These are phyloP conservation scores for Gnetum montanum DNA, from an alignment of 75 land plant species.

Conservation along the genomic window DNA sequence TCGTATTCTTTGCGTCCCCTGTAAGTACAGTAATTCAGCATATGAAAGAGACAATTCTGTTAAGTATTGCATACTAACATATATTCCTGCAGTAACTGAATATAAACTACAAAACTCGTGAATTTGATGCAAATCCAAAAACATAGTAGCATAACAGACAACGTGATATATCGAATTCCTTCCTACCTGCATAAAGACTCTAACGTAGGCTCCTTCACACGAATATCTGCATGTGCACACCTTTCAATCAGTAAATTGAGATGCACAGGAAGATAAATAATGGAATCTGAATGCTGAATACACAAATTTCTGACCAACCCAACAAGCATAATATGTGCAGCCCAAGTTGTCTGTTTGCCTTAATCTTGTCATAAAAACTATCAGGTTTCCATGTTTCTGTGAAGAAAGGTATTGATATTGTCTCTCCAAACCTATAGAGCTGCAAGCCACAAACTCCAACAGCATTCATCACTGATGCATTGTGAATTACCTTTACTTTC, in stretches of 20 bases:
- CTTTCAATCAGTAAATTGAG: not conserved
- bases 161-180: not conserved
- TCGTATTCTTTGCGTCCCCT: constrained; percentile 92
- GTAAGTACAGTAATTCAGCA: too few species aligned
- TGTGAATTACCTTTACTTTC: constrained; percentile 77
- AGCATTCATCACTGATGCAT: constrained; percentile 98
- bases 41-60: too few species aligned
- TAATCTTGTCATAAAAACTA: constrained; percentile 88
- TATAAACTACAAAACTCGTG: not conserved
- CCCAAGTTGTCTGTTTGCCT: constrained; percentile 58
- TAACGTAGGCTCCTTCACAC: constrained; percentile 90
- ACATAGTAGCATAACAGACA: too few species aligned
- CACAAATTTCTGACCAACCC: constrained; percentile 47
- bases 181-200: constrained; percentile 91
- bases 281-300: constrained; percentile 8
- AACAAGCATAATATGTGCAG: constrained; percentile 88
- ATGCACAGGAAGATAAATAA: not conserved
- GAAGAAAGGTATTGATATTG: constrained; percentile 94
- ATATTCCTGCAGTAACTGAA: not conserved
- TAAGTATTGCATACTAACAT: not conserved
- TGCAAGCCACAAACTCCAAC: constrained; percentile 93
- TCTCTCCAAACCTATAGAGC: constrained; percentile 93
- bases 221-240: constrained; percentile 64
- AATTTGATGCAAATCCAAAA: not conserved
- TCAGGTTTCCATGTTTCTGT: constrained; percentile 96